phyloP scores from a whole-genome alignment of 345 rosid species.

The Aethionema arabicum region DNA sequence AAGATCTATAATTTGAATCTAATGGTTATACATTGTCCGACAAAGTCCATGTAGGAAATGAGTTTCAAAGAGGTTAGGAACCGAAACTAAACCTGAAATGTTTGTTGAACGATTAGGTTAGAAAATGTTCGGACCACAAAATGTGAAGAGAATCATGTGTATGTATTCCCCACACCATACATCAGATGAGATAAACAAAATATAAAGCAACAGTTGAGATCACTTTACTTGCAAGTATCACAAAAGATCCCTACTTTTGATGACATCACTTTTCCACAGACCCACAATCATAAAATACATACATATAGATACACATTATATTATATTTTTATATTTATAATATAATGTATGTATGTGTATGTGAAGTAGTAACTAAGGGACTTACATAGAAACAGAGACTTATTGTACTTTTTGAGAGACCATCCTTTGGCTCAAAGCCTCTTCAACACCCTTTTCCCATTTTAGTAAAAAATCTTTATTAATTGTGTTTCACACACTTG shows the following conservation, averaged over 20 bases:
- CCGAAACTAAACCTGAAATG: conserved; percentile 10
- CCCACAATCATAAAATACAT: conserved; percentile 17
- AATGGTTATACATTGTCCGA: not conserved
- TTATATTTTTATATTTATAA: too few species aligned
- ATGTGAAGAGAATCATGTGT: conserved; percentile 40
- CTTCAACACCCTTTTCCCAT: conserved; percentile 35
- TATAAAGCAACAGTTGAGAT: conserved; percentile 37
- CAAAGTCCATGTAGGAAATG: too few species aligned
- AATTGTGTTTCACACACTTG: conserved; percentile 23
- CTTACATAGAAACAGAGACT: conserved; percentile 34
- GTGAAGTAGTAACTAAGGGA: conserved; percentile 29
- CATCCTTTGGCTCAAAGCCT: conserved; percentile 47
- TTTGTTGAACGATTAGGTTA: conserved; percentile 16
- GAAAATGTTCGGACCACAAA: conserved; percentile 27
- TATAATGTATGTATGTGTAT: conserved; percentile 4
- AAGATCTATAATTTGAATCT: conserved; percentile 11
- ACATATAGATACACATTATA: too few species aligned
- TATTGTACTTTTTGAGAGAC: conserved; percentile 33
- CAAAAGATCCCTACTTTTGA: conserved; percentile 30
- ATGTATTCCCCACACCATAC: conserved; percentile 27
- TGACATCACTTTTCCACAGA: conserved; percentile 32
- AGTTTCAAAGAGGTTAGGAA: too few species aligned
- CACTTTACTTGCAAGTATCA: conserved; percentile 42
- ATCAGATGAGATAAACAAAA: conserved; percentile 27
- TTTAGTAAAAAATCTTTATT: conserved; percentile 26